Conservation (phyloP, 768 basidiomycete genomes). For the Auricularia heimuer region DNA sequence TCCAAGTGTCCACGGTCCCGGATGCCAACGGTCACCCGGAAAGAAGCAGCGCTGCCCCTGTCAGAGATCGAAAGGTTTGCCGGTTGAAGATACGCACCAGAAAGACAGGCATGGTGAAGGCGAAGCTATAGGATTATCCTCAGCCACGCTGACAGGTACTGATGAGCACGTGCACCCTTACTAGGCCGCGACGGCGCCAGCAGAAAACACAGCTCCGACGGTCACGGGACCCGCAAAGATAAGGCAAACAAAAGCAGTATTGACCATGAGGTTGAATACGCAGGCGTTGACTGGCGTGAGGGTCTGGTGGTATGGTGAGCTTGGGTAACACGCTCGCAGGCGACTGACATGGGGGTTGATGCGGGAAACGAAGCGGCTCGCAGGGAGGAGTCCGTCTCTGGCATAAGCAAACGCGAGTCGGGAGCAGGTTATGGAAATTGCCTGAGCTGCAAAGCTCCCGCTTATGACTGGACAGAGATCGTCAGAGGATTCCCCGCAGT, state of each 20-base stretch:
- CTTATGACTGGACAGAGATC: background rate
- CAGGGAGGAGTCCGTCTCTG: conserved; percentile 8
- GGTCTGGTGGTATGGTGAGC: background rate
- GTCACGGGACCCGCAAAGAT: conserved; percentile 7
- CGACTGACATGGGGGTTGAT: background rate
- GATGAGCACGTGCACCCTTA: background rate
- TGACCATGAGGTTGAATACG: conserved; percentile 7
- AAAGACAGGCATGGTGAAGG: background rate
- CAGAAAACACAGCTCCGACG: conserved; percentile 6
- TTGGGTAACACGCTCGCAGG: background rate
- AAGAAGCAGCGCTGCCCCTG: background rate
- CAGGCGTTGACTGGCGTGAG: conserved; percentile 6
- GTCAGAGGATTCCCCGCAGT: background rate
- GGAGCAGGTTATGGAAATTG: conserved; percentile 1
- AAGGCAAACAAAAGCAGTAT: conserved; percentile 5
- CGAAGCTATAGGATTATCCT: background rate
- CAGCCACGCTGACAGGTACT: background rate
- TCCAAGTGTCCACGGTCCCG: conserved; percentile 10
- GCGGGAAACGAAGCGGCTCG: background rate
- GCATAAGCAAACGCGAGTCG: conserved; percentile 10
- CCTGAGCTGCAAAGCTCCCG: conserved; percentile 2
- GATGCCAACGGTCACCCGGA: conserved; percentile 7
- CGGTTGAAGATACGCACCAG: background rate
- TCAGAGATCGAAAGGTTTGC: background rate
- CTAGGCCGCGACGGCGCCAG: conserved; percentile 5